These are phyloP conservation scores for Fonsecaea pedrosoi DNA, from an alignment of 2,329 filamentous ascomycete species.

Conservation along the genomic window DNA sequence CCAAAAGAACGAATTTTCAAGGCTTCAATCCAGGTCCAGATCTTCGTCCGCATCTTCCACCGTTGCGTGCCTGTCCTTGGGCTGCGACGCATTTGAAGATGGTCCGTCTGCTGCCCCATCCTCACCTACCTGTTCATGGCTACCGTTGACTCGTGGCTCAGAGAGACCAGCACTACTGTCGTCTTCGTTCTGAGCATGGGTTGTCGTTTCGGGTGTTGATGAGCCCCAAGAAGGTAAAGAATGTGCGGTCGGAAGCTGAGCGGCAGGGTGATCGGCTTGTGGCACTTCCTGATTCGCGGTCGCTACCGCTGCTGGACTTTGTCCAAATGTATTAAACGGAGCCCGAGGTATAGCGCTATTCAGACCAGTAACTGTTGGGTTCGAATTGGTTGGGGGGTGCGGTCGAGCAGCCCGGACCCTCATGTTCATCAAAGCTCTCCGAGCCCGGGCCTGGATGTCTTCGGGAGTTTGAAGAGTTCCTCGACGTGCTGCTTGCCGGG, in stretches of 20 bases:
- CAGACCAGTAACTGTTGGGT: background rate
- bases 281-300: background rate
- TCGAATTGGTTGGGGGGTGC: background rate
- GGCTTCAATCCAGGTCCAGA: conserved; percentile 2
- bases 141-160: conserved; percentile 14
- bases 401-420: background rate
- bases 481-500: background rate
- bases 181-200: conserved; percentile 4
- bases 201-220: background rate
- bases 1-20: background rate
- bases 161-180: conserved; percentile 6
- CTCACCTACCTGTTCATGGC: conserved; percentile 12
- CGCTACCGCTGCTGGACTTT: background rate
- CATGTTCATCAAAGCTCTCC: background rate
- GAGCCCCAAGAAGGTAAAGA: conserved; percentile 31
- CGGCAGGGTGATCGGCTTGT: background rate
- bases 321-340: background rate
- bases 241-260: conserved; percentile 1
- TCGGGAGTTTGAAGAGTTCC: background rate
- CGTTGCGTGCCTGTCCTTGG: conserved; percentile 47
- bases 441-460: background rate
- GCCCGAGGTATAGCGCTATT: background rate
- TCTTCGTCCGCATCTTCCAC: background rate
- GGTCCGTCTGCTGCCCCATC: conserved; percentile 12
- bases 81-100: conserved; percentile 41